Conservation (phyloP, 257 asterid genomes). For the Linderniella brevidens region DNA sequence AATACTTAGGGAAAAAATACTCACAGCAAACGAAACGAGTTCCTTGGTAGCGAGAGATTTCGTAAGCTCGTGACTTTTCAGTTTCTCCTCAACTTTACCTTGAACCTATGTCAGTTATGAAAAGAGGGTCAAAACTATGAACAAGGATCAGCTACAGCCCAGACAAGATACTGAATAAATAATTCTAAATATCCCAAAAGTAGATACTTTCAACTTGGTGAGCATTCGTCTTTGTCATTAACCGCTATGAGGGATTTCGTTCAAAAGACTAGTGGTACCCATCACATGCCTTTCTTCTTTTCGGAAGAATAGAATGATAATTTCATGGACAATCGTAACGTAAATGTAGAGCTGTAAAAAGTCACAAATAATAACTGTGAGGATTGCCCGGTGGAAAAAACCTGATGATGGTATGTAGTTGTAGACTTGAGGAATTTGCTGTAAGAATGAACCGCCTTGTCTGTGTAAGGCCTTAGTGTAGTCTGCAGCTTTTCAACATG, state of each 20-base stretch:
- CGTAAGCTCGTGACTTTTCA: slow-evolving; percentile 63
- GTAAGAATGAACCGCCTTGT: slow-evolving; percentile 38
- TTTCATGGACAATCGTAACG: no score
- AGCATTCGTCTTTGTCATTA: slow-evolving; percentile 1
- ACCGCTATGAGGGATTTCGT: slow-evolving; percentile 3
- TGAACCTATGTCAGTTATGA: slow-evolving; percentile 39
- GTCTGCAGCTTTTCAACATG: slow-evolving; percentile 49
- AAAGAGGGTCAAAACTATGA: not conserved
- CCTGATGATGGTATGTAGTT: slow-evolving; percentile 69
- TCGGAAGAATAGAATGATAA: not conserved
- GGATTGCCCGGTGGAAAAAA: slow-evolving; percentile 8
- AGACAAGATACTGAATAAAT: no score
- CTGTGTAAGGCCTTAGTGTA: slow-evolving; percentile 46
- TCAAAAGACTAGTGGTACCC: slow-evolving; percentile 2
- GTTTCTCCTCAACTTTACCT: slow-evolving; percentile 41
- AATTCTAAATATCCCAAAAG: no score
- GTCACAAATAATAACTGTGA: no score
- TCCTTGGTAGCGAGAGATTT: slow-evolving; percentile 64
- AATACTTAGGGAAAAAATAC: slow-evolving; percentile 14
- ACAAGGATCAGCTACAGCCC: no score
- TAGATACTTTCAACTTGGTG: not conserved
- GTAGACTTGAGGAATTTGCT: slow-evolving; percentile 68
- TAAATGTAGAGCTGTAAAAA: no score
- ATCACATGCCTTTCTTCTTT: not conserved
- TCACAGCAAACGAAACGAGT: slow-evolving; percentile 74